Conservation (phyloP, 257 asterid species). For the Salvia miltiorrhiza region DNA sequence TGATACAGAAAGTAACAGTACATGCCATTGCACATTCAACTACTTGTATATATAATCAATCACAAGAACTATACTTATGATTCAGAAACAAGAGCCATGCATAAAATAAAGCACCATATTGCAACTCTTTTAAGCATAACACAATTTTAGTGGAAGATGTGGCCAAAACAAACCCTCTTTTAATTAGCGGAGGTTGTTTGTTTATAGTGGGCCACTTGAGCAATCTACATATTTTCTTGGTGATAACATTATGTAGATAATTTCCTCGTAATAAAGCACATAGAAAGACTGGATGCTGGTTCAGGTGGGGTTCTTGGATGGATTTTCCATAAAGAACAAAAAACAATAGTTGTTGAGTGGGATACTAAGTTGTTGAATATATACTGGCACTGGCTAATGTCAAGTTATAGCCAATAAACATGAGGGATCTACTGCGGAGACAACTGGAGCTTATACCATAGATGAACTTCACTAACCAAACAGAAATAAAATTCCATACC, state of each 20-base stretch:
- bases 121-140: not conserved
- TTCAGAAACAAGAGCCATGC: not conserved
- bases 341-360: not conserved
- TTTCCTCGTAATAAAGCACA: not conserved
- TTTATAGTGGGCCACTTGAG: not conserved
- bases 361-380: not conserved
- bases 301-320: not conserved
- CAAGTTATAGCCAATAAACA: constrained; percentile 5
- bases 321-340: not conserved
- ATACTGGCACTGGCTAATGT: not conserved
- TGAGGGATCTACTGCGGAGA: constrained; percentile 4
- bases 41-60: not conserved
- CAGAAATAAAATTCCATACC: constrained; percentile 44
- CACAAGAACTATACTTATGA: not conserved
- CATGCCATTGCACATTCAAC: not conserved
- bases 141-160: not conserved
- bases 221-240: not conserved
- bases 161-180: constrained; percentile 4
- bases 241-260: not conserved
- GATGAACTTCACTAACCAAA: constrained; percentile 3
- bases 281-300: not conserved
- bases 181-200: not conserved
- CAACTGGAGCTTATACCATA: not conserved
- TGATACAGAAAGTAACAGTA: not conserved
- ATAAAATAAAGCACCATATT: not conserved